Percentiles rank a stretch among this genome's conserved stretches.
Conservation (phyloP, 2,329 filamentous ascomycete genomes). For the Hymenoscyphus salicellus region DNA sequence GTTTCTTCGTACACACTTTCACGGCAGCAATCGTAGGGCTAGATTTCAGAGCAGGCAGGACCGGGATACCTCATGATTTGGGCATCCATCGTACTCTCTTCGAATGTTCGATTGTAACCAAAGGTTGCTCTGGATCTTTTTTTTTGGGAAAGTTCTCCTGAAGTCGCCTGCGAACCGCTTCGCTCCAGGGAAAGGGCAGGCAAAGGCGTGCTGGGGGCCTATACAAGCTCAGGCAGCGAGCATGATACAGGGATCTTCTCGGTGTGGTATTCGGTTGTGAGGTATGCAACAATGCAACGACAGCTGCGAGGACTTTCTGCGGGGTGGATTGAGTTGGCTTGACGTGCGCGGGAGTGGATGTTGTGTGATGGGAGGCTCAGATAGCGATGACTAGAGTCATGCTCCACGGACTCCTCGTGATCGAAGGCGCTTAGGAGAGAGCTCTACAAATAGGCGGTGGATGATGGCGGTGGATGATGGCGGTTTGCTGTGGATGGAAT, state of each 20-base stretch:
- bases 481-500: neutral
- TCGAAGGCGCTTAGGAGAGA: conserved; percentile 22
- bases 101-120: neutral
- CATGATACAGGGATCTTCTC: conserved; percentile 21
- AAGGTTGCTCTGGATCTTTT: neutral
- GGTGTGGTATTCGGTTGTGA: conserved; percentile 6
- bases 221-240: conserved; percentile 27
- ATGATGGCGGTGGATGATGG: neutral
- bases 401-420: conserved; percentile 28
- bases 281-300: neutral
- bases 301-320: neutral
- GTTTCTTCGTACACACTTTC: conserved; percentile 21
- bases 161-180: conserved; percentile 16
- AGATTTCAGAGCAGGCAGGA: conserved; percentile 30
- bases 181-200: conserved; percentile 25
- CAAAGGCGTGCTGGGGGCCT: conserved; percentile 28
- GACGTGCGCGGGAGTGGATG: conserved; percentile 10
- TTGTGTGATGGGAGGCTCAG: conserved; percentile 16
- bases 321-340: conserved; percentile 14
- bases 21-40: conserved; percentile 30
- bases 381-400: conserved; percentile 27
- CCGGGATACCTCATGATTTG: conserved; percentile 35
- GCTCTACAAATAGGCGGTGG: neutral
- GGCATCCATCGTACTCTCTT: conserved; percentile 34
- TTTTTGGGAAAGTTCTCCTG: conserved; percentile 10